These are phyloP conservation scores for Calonectria crousiana DNA, from an alignment of 2,329 filamentous ascomycete species.

Conservation along the genomic window DNA sequence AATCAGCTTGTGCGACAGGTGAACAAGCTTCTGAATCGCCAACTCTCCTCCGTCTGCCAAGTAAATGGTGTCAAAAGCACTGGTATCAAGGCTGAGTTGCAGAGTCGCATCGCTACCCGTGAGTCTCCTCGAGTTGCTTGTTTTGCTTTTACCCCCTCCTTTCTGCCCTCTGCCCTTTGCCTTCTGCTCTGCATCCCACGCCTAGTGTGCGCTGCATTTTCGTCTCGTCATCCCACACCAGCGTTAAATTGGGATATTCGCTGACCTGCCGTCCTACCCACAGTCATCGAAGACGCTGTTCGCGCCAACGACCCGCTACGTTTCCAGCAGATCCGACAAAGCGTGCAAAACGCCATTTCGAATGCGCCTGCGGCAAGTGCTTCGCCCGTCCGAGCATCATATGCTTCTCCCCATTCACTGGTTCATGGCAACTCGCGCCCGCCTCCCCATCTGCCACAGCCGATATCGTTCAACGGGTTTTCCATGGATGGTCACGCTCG, in stretches of 20 bases:
- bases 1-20: constrained; percentile 59
- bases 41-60: constrained; percentile 82
- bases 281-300: constrained; percentile 58
- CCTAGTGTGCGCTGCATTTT: background rate
- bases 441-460: constrained; percentile 27
- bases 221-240: background rate
- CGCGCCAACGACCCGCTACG: constrained; percentile 52
- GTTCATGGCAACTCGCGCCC: constrained; percentile 26
- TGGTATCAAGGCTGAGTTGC: constrained; percentile 87
- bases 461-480: constrained; percentile 36
- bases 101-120: constrained; percentile 83
- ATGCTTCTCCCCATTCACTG: constrained; percentile 18
- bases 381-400: constrained; percentile 34
- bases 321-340: constrained; percentile 59
- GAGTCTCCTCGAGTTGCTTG: constrained; percentile 54
- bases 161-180: background rate
- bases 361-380: constrained; percentile 40
- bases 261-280: constrained; percentile 3
- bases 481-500: constrained; percentile 28
- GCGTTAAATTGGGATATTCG: constrained; percentile 6
- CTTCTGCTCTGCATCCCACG: background rate
- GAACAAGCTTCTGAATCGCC: constrained; percentile 65
- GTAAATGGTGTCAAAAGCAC: constrained; percentile 80
- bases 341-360: constrained; percentile 52
- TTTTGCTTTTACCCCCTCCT: background rate